Evolutionary conservation across 768 basidiomycete genomes (phyloP).

Genomic region (Boletus patriciae): DNA sequence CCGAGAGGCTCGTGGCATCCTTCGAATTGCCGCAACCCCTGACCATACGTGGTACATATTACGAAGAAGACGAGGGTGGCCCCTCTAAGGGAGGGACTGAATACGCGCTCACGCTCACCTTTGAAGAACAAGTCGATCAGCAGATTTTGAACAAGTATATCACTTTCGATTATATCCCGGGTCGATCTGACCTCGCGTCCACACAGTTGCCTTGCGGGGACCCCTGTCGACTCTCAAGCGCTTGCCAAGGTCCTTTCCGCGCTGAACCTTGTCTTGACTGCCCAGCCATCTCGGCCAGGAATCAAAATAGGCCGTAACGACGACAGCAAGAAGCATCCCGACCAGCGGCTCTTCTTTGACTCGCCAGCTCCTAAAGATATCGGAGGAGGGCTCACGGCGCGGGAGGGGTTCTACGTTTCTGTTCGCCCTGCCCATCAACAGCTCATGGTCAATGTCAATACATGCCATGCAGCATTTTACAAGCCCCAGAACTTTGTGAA

Average conservation of each 20-base stretch:
- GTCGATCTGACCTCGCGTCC: constrained; percentile 20
- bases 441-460: constrained; percentile 54
- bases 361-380: constrained; percentile 35
- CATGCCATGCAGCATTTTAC: constrained; percentile 52
- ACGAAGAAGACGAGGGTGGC: constrained; percentile 38
- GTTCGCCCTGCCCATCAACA: constrained; percentile 43
- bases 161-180: constrained; percentile 18
- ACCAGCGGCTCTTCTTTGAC: constrained; percentile 42
- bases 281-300: constrained; percentile 41
- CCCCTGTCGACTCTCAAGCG: constrained; percentile 55
- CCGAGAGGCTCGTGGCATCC: constrained; percentile 44
- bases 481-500: constrained; percentile 42
- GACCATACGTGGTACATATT: constrained; percentile 36
- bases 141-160: constrained; percentile 3
- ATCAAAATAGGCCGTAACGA: constrained; percentile 49
- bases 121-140: constrained; percentile 39
- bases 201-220: constrained; percentile 55
- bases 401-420: constrained; percentile 48
- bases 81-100: constrained; percentile 26
- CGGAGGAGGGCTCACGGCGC: constrained; percentile 55
- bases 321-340: constrained; percentile 29
- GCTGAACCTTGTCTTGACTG: constrained; percentile 47
- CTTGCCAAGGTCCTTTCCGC: constrained; percentile 50
- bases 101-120: constrained; percentile 43
- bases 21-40: constrained; percentile 42